These are phyloP conservation scores for Cladophialophora exuberans DNA, from an alignment of 2,329 filamentous ascomycete genomes.

Conservation along the genomic window DNA sequence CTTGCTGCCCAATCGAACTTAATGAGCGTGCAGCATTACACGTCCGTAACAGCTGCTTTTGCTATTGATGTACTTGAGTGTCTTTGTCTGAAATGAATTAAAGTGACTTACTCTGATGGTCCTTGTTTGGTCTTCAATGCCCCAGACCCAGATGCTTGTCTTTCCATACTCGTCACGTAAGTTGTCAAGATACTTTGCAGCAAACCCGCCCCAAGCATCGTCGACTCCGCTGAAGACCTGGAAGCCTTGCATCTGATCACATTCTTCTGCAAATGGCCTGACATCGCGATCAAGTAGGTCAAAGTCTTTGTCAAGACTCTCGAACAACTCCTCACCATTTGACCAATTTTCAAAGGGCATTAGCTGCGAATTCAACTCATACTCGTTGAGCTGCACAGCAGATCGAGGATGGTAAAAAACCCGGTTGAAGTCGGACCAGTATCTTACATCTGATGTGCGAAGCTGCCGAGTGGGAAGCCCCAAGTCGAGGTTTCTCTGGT, in stretches of 20 bases:
- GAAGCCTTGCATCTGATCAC: conserved; percentile 86
- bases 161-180: conserved; percentile 92
- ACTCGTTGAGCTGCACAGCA: conserved; percentile 83
- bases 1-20: conserved; percentile 67
- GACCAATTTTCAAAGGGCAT: conserved; percentile 81
- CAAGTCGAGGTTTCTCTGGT: conserved; percentile 77
- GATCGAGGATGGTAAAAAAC: conserved; percentile 91
- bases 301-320: conserved; percentile 73
- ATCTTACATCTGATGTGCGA: conserved; percentile 73
- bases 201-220: conserved; percentile 82
- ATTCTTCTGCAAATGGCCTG: conserved; percentile 86
- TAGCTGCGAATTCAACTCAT: conserved; percentile 76
- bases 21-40: conserved; percentile 76
- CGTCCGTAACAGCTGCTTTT: conserved; percentile 66
- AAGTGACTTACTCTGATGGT: conserved; percentile 55
- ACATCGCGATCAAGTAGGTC: conserved; percentile 91
- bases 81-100: background rate
- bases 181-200: conserved; percentile 71
- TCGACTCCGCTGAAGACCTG: conserved; percentile 74
- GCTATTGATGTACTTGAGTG: conserved; percentile 35
- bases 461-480: conserved; percentile 68
- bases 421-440: conserved; percentile 95
- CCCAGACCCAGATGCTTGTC: conserved; percentile 84
- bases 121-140: conserved; percentile 66
- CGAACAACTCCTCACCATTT: conserved; percentile 75